Base-by-base conservation (phyloP, 2,329 filamentous ascomycete species). In the Coleophoma cylindrospora region DNA sequence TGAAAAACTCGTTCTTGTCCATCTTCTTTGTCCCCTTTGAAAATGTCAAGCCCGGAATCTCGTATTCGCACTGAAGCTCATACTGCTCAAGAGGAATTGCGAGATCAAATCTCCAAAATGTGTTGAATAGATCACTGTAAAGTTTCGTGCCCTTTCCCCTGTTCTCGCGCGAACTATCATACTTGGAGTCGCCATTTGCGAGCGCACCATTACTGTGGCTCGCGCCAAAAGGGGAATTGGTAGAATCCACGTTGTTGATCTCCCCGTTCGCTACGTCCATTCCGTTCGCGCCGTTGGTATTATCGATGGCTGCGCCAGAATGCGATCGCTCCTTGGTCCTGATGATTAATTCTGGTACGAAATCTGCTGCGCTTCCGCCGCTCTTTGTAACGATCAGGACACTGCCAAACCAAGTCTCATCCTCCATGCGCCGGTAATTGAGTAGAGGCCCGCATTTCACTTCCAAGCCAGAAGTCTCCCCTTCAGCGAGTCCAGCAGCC, bases 91-190 rank as follows among this genome's bases (percentile, higher is more conserved):
- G 80, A 55, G 91, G 87, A 36, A 96, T 81, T 58, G 84, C 77
- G 33, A 99, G 67, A 59, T 87, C 86, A 70, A 97, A 99, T 50
- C 86, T 80, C 94, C 94, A 99, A 68, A 99, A 99, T 0, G 92
- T 97, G 76, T 84, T 71, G 70, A 77, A 70, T 44, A 70, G 67
- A 61, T 86, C 77, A 65, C 86, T 79, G 83, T 86, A 72, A 70
- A 92, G 64, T 76, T 78, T 71, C 68, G 74, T 59, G 74, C 74
- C 65, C 67, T 71, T 62, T 73, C 90, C 51, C 72, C 59, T 60
- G 49, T 56, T 64, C 45, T 57, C 53, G 19, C 61, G 62, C 27
- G 41, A 21, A 22, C 21, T 49, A 19, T 17, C 33, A 27, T 32
- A 40, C 40, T 47, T 40, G 6, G 44, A 34, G 33, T 33, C 34